phyloP scores from a whole-genome alignment of 306 rosid genomes.

The Oemleria cerasiformis region DNA sequence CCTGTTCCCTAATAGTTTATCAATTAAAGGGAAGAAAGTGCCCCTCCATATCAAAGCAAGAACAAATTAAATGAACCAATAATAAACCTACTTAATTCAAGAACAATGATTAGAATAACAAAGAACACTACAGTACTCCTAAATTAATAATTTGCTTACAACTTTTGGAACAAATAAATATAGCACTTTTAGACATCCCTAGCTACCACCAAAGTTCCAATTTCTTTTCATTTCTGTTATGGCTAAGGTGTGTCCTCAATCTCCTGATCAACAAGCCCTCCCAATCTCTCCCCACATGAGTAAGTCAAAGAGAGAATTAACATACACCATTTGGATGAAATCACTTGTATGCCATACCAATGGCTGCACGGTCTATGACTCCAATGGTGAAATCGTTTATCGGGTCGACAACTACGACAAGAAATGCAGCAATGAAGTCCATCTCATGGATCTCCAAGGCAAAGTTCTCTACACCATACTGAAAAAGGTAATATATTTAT shows the following conservation, averaged over 20 bases:
- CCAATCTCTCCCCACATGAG: background rate
- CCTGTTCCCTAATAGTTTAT: background rate
- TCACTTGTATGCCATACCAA: constrained; percentile 72
- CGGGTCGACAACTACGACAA: constrained; percentile 79
- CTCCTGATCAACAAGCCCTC: constrained; percentile 23
- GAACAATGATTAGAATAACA: background rate
- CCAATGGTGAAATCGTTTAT: constrained; percentile 63
- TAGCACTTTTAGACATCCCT: background rate
- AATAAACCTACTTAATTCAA: background rate
- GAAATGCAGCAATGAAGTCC: constrained; percentile 63
- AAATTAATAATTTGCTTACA: background rate
- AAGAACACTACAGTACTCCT: background rate
- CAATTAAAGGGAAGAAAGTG: background rate
- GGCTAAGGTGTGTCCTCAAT: constrained; percentile 34
- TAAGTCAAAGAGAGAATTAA: constrained; percentile 36
- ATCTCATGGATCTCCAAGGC: constrained; percentile 83
- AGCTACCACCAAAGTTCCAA: background rate
- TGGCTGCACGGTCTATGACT: constrained; percentile 81
- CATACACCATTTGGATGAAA: constrained; percentile 86
- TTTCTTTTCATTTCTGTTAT: constrained; percentile 3
- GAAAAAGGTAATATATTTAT: constrained; percentile 42
- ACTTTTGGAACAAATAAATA: background rate
- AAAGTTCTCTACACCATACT: constrained; percentile 52
- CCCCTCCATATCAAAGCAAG: background rate
- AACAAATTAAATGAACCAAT: background rate